phyloP scores from a whole-genome alignment of 1,284 basidiomycete genomes.

The Apiotrichum montevideense region DNA sequence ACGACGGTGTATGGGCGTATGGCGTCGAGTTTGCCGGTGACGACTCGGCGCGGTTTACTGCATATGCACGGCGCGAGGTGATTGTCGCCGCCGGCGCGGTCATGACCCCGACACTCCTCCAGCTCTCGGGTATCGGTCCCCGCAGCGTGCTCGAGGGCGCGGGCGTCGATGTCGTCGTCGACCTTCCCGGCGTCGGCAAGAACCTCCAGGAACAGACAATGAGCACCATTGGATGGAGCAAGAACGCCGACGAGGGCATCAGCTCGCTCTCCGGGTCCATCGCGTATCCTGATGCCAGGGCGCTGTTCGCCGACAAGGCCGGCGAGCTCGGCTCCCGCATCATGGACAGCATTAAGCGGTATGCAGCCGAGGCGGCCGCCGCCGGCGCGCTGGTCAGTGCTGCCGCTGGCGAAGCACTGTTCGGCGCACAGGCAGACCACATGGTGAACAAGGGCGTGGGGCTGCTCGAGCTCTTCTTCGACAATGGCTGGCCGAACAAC shows the following conservation, averaged over 20 bases:
- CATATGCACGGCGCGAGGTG: slow-evolving; percentile 52
- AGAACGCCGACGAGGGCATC: slow-evolving; percentile 20
- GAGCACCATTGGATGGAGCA: slow-evolving; percentile 28
- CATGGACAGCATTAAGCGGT: slow-evolving; percentile 15
- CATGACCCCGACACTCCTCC: slow-evolving; percentile 60
- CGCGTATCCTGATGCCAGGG: slow-evolving; percentile 26
- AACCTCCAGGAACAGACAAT: slow-evolving; percentile 63
- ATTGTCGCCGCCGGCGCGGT: slow-evolving; percentile 56
- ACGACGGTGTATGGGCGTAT: slow-evolving; percentile 52
- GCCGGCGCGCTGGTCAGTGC: slow-evolving; percentile 24
- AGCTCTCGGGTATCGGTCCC: slow-evolving; percentile 66
- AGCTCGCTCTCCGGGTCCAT: slow-evolving; percentile 21
- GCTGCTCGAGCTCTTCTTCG: slow-evolving; percentile 35
- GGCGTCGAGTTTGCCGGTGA: slow-evolving; percentile 55
- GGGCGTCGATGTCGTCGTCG: slow-evolving; percentile 50
- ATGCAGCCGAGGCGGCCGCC: slow-evolving; percentile 20
- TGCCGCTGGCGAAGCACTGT: slow-evolving; percentile 22
- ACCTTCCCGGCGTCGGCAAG: slow-evolving; percentile 63
- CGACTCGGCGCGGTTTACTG: slow-evolving; percentile 38
- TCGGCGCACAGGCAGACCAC: slow-evolving; percentile 26
- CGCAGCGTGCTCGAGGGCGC: slow-evolving; percentile 53
- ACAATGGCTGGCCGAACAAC: slow-evolving; percentile 27
- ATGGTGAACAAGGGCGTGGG: slow-evolving; percentile 35
- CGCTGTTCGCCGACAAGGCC: slow-evolving; percentile 4
- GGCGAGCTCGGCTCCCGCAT: neutral